Evolutionary conservation across 2,329 filamentous ascomycete species (phyloP).

Genomic region (Colletotrichum sp.): DNA sequence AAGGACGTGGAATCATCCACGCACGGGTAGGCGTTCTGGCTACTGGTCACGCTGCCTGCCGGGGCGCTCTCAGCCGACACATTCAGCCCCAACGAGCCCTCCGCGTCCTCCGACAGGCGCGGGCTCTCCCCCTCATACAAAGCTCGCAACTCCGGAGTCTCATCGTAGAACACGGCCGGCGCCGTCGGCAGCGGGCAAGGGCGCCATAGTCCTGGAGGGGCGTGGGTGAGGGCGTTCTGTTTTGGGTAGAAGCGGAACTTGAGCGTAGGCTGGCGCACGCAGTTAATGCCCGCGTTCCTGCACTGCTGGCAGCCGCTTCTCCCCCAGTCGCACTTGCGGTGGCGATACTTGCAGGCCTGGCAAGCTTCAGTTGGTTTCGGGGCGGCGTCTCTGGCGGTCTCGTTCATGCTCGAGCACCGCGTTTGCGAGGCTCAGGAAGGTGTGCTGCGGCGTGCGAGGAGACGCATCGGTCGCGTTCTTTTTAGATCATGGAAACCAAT

Average conservation of each 20-base stretch:
- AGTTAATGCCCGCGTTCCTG: not conserved
- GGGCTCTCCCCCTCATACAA: not conserved
- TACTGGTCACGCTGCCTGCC: not conserved
- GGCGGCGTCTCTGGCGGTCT: not conserved
- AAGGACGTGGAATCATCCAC: not conserved
- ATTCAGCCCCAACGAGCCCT: not conserved
- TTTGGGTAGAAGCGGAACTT: not conserved
- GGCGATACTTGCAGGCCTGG: not conserved
- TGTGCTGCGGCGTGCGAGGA: not conserved
- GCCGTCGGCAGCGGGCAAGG: not conserved
- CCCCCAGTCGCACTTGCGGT: not conserved
- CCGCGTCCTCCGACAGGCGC: not conserved
- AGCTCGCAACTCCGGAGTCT: not conserved
- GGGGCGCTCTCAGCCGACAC: not conserved
- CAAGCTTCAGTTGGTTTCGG: not conserved
- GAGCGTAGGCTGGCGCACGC: not conserved
- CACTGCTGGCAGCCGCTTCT: not conserved
- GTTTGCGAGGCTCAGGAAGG: not conserved
- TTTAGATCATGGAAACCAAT: rapidly evolving
- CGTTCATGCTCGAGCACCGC: not conserved
- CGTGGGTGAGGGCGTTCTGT: not conserved
- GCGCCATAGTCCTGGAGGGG: not conserved
- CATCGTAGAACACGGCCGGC: not conserved
- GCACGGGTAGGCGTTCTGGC: not conserved
- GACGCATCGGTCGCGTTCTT: rapidly evolving